phyloP scores from a whole-genome alignment of 257 asterid species.

The Lavandula angustifolia region DNA sequence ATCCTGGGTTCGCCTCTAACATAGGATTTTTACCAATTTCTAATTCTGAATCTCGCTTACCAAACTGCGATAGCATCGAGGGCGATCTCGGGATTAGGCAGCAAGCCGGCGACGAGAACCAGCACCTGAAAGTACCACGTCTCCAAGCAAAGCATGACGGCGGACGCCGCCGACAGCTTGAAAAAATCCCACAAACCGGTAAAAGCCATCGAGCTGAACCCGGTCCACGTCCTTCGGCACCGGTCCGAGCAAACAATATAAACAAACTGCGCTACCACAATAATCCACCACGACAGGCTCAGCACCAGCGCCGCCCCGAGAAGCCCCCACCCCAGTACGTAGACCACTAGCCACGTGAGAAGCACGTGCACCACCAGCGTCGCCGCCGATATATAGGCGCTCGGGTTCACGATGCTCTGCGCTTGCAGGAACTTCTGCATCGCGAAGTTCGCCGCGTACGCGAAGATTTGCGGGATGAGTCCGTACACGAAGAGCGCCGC shows the following conservation, averaged over 20 bases:
- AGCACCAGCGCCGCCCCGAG: conserved; percentile 56
- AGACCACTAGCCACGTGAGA: conserved; percentile 51
- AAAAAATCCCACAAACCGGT: conserved; percentile 54
- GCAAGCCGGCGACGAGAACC: conserved; percentile 51
- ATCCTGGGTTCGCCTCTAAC: too few species aligned
- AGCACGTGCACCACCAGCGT: conserved; percentile 42
- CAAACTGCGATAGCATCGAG: conserved; percentile 61
- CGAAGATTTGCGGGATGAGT: conserved; percentile 64
- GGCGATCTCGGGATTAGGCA: conserved; percentile 57
- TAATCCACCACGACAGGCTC: conserved; percentile 69
- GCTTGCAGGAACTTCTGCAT: conserved; percentile 64
- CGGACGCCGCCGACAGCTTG: conserved; percentile 60
- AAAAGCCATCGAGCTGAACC: conserved; percentile 54
- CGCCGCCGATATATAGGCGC: conserved; percentile 56
- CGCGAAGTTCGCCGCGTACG: conserved; percentile 60
- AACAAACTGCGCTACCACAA: conserved; percentile 52
- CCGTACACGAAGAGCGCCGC: conserved; percentile 57
- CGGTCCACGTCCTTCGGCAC: conserved; percentile 57
- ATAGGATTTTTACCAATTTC: too few species aligned
- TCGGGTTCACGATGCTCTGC: conserved; percentile 65
- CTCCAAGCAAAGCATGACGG: conserved; percentile 65
- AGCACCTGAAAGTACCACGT: conserved; percentile 63
- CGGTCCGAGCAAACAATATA: conserved; percentile 43
- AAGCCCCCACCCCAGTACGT: conserved; percentile 52
- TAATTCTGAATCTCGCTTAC: conserved; percentile 29